Evolutionary conservation across 2,329 filamentous ascomycete genomes (phyloP).

Genomic region (Xenoacremonium recifei): DNA sequence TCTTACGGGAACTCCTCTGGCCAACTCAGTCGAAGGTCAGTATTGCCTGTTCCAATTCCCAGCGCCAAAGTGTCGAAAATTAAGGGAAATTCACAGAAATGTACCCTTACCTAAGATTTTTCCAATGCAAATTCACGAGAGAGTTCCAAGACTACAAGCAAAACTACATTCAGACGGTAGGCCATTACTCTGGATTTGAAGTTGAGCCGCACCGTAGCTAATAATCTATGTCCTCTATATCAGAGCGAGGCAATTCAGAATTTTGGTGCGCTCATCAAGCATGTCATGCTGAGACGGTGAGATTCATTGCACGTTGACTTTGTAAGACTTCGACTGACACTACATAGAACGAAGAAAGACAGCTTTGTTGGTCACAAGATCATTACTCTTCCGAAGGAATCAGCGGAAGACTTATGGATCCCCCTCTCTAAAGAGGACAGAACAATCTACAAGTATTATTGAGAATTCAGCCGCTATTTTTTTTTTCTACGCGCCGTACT

Average conservation of each 20-base stretch:
- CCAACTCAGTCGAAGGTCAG: conserved; percentile 31
- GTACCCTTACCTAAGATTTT: conserved; percentile 33
- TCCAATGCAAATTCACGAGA: conserved; percentile 18
- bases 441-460: conserved; percentile 25
- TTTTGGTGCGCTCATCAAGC: conserved; percentile 18
- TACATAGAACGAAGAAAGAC: conserved; percentile 25
- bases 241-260: conserved; percentile 11
- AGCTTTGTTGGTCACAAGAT: conserved; percentile 26
- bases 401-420: conserved; percentile 19
- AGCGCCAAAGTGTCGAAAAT: background rate
- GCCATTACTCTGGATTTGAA: no score
- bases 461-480: conserved; percentile 2
- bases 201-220: background rate
- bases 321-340: background rate
- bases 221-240: background rate
- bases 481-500: background rate
- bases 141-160: conserved; percentile 7
- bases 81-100: conserved; percentile 27
- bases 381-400: conserved; percentile 18
- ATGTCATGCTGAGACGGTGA: conserved; percentile 31
- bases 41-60: background rate
- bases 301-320: background rate
- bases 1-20: conserved; percentile 35
- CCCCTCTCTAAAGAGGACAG: conserved; percentile 25
- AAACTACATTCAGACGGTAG: conserved; percentile 17